A percentile compares a stretch with the other conserved stretches of the same genome.
phyloP scores from a whole-genome alignment of 495 filamentous ascomycete genomes.

The Penicillium egyptiacum region DNA sequence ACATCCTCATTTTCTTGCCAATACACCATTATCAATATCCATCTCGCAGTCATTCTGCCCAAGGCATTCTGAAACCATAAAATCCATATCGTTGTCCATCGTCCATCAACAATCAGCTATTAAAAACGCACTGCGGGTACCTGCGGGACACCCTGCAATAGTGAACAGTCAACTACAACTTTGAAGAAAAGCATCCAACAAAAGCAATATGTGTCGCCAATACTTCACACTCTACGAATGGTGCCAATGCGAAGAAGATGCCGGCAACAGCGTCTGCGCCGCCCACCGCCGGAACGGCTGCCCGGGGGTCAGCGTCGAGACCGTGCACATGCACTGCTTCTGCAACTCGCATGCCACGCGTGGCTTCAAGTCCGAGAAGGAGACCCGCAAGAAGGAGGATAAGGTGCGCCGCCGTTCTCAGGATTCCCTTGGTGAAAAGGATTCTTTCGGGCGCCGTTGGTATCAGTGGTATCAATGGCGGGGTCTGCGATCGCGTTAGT shows the following conservation, averaged over 20 bases:
- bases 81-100: neutral
- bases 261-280: slow-evolving; percentile 35
- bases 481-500: slow-evolving; percentile 29
- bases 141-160: neutral
- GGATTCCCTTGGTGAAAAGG: slow-evolving; percentile 35
- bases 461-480: slow-evolving; percentile 39
- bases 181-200: neutral
- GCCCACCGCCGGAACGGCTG: slow-evolving; percentile 34
- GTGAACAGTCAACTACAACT: neutral
- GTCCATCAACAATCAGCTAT: neutral
- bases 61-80: neutral
- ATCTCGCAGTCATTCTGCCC: neutral
- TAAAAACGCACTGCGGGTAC: neutral
- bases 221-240: slow-evolving; percentile 45
- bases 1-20: neutral
- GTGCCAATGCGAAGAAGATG: slow-evolving; percentile 48
- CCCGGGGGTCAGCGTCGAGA: slow-evolving; percentile 38
- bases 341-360: slow-evolving; percentile 44
- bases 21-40: neutral
- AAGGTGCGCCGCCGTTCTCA: slow-evolving; percentile 26
- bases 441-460: slow-evolving; percentile 28
- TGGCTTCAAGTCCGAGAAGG: slow-evolving; percentile 39
- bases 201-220: slow-evolving; percentile 43
- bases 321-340: slow-evolving; percentile 49
- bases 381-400: slow-evolving; percentile 32